phyloP scores from a whole-genome alignment of 2,329 filamentous ascomycete species.

The Blumeria hordei region DNA sequence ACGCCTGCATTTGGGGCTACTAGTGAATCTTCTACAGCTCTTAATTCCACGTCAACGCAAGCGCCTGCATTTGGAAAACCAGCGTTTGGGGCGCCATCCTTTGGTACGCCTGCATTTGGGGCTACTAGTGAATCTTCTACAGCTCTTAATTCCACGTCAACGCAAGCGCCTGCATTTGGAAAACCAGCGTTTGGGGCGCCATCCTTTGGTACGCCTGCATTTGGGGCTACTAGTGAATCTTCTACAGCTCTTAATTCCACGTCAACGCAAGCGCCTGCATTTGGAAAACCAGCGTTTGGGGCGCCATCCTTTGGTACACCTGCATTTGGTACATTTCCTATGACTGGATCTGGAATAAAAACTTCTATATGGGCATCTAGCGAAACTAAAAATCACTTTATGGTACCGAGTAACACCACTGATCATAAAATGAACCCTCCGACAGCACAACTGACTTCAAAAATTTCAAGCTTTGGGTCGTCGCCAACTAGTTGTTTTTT shows the following conservation, averaged over 20 bases:
- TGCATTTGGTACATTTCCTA: conserved; percentile 21
- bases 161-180: not conserved
- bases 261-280: not conserved
- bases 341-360: conserved; percentile 19
- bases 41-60: not conserved
- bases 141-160: not conserved
- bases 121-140: not conserved
- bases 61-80: not conserved
- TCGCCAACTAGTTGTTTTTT: too few species aligned
- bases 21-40: not conserved
- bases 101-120: conserved; percentile 23
- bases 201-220: conserved; percentile 17
- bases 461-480: too few species aligned
- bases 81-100: conserved; percentile 5
- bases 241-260: not conserved
- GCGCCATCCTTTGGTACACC: conserved; percentile 11
- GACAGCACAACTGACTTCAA: too few species aligned
- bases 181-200: conserved; percentile 5
- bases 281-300: conserved; percentile 4
- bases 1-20: conserved; percentile 22
- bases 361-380: conserved; percentile 28
- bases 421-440: too few species aligned
- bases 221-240: conserved; percentile 17
- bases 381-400: conserved; percentile 7
- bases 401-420: too few species aligned